Conservation (phyloP, 306 rosid species). For the Prunus salicina region DNA sequence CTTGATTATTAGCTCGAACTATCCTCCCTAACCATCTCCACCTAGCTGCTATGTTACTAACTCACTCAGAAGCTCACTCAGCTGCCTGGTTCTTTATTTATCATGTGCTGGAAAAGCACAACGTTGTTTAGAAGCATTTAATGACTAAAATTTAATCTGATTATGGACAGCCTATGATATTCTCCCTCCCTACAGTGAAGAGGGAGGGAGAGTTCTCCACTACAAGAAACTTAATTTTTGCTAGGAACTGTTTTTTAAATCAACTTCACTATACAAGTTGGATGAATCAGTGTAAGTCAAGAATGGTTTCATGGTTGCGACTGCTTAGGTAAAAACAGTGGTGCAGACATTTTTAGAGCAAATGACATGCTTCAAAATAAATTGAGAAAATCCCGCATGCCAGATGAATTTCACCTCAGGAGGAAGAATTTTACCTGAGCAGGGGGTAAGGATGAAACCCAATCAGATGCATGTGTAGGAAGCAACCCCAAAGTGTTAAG, state of each 20-base stretch:
- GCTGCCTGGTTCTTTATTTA: background rate
- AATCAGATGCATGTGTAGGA: slow-evolving; percentile 94
- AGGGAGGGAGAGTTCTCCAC: background rate
- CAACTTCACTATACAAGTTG: background rate
- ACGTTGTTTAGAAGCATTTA: background rate
- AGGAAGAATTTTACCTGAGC: slow-evolving; percentile 64
- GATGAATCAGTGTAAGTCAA: background rate
- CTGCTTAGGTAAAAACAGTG: background rate
- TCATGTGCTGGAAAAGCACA: background rate
- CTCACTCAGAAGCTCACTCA: background rate
- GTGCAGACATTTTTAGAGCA: background rate
- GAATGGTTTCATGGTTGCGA: background rate
- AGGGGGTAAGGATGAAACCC: slow-evolving; percentile 94
- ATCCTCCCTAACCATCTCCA: background rate
- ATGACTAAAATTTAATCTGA: background rate
- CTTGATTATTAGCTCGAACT: background rate
- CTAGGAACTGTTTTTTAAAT: background rate
- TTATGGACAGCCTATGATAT: background rate
- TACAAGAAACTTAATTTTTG: background rate
- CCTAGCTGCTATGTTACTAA: background rate
- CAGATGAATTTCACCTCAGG: background rate
- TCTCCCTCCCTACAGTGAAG: background rate
- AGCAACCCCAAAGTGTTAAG: slow-evolving; percentile 93
- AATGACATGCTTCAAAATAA: background rate
- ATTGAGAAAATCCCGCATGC: background rate